phyloP scores from a whole-genome alignment of 805 yeast species.

The Tanozyma kutaoensis region DNA sequence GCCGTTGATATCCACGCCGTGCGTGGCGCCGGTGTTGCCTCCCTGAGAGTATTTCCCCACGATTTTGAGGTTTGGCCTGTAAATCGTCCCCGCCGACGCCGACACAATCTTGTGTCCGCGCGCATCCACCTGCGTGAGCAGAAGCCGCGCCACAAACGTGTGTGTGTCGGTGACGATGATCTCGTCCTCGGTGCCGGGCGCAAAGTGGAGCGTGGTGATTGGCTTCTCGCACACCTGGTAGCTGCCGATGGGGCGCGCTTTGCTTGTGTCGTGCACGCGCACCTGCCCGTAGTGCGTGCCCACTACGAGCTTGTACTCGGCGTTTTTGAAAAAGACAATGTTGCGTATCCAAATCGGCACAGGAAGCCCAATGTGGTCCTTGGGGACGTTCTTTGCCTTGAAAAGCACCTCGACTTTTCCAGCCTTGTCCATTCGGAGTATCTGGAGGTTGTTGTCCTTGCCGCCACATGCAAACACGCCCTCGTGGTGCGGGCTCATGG shows the following conservation, averaged over 20 bases:
- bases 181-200: slow-evolving; percentile 21
- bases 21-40: slow-evolving; percentile 54
- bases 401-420: slow-evolving; percentile 26
- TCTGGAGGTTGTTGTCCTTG: slow-evolving; percentile 58
- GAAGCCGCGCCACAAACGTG: slow-evolving; percentile 44
- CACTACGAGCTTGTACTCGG: slow-evolving; percentile 16
- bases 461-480: slow-evolving; percentile 76
- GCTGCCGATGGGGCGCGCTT: slow-evolving; percentile 54
- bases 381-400: slow-evolving; percentile 73
- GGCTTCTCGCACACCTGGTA: slow-evolving; percentile 44
- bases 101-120: slow-evolving; percentile 22
- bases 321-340: slow-evolving; percentile 24
- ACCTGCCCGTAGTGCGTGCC: slow-evolving; percentile 36
- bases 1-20: slow-evolving; percentile 43
- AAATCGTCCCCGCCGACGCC: slow-evolving; percentile 33
- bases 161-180: slow-evolving; percentile 66
- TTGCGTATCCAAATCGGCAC: slow-evolving; percentile 73
- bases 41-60: slow-evolving; percentile 48
- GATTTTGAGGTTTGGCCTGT: slow-evolving; percentile 33
- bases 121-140: slow-evolving; percentile 19
- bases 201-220: slow-evolving; percentile 35
- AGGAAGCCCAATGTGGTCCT: slow-evolving; percentile 63
- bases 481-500: slow-evolving; percentile 30
- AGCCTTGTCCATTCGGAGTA: slow-evolving; percentile 23
- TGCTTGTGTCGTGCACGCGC: slow-evolving; percentile 55